A percentile compares a stretch with the other conserved stretches of the same genome.
Evolutionary conservation across 805 yeast species (phyloP).

Genomic region (Saccharomycopsis sp.): DNA sequence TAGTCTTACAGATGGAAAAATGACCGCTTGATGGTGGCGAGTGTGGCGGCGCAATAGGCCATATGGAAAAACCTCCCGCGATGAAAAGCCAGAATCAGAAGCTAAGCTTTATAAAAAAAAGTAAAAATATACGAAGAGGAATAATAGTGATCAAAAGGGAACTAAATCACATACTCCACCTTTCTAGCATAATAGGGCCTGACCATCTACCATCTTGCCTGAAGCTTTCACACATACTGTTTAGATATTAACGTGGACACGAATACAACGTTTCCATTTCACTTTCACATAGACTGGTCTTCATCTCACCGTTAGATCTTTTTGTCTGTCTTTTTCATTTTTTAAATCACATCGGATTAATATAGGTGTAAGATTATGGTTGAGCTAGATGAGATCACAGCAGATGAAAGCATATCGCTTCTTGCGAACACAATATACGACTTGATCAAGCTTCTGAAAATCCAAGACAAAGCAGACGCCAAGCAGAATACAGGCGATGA

Average conservation of each 20-base stretch:
- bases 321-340: no score
- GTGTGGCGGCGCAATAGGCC: background rate
- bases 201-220: no score
- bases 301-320: no score
- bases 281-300: background rate
- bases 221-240: no score
- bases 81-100: background rate
- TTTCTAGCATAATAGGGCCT: no score
- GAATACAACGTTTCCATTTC: background rate
- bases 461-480: background rate
- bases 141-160: background rate
- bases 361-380: background rate
- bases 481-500: background rate
- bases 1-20: no score
- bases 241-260: no score
- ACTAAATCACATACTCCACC: background rate
- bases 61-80: background rate
- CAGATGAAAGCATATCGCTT: background rate
- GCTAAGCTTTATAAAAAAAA: background rate
- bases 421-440: background rate
- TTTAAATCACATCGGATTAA: background rate
- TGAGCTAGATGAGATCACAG: background rate
- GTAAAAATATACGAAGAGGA: background rate
- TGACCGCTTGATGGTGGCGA: background rate
- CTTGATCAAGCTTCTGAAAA: background rate